Evolutionary conservation across 23 red algal species (phyloP).

Genomic region (Cyanidium caldarium): DNA sequence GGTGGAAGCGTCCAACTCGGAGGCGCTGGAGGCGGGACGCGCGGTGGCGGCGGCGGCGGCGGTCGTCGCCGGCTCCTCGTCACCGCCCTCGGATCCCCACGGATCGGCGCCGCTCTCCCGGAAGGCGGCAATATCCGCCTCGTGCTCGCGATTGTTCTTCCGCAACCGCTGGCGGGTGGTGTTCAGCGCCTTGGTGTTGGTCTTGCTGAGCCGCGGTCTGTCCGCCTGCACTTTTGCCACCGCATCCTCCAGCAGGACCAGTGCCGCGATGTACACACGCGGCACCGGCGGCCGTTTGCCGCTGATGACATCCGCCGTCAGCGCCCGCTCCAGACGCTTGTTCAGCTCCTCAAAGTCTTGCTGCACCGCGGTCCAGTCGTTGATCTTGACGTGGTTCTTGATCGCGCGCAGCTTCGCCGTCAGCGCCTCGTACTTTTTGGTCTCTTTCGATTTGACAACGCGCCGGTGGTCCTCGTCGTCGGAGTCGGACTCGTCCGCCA

Average conservation of each 20-base stretch:
- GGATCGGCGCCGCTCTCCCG: slow-evolving; percentile 20
- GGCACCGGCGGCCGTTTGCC: slow-evolving; percentile 29
- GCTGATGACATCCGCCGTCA: slow-evolving; percentile 49
- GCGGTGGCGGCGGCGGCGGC: background rate
- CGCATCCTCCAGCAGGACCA: slow-evolving; percentile 70
- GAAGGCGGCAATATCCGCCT: slow-evolving; percentile 42
- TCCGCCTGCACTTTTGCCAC: slow-evolving; percentile 34
- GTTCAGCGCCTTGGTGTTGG: slow-evolving; percentile 96
- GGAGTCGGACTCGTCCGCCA: slow-evolving; percentile 10
- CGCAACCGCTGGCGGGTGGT: slow-evolving; percentile 64
- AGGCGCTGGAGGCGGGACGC: background rate
- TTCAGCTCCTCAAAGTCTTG: slow-evolving; percentile 78
- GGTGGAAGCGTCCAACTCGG: background rate
- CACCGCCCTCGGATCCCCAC: background rate
- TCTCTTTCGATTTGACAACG: slow-evolving; percentile 44
- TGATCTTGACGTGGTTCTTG: slow-evolving; percentile 83
- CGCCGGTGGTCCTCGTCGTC: slow-evolving; percentile 77
- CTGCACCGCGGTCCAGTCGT: slow-evolving; percentile 65
- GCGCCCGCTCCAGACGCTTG: slow-evolving; percentile 33
- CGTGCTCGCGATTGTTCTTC: slow-evolving; percentile 59
- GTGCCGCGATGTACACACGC: slow-evolving; percentile 37
- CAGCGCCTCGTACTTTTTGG: slow-evolving; percentile 58
- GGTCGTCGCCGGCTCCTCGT: background rate
- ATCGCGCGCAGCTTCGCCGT: slow-evolving; percentile 27
- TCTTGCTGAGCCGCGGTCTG: slow-evolving; percentile 75